phyloP scores from a whole-genome alignment of 2,329 filamentous ascomycete genomes.

The Botrytis galanthina region DNA sequence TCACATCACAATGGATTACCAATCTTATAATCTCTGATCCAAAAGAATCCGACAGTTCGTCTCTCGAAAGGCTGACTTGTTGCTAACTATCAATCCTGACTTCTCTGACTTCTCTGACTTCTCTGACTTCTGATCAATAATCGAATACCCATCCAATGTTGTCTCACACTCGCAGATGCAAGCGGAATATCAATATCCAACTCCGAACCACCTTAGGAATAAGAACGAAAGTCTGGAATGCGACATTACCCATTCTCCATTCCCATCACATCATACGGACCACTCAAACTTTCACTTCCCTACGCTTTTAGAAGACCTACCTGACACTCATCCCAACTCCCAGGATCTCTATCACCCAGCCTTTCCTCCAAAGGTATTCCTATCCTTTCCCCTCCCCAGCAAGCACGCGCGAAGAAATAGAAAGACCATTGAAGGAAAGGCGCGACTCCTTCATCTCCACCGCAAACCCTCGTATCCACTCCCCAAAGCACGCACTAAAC shows the following conservation, averaged over 20 bases:
- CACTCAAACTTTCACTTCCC: background rate
- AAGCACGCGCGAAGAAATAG: background rate
- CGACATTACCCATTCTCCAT: background rate
- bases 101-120: background rate
- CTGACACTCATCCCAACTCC: background rate
- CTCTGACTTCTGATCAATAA: too few species aligned
- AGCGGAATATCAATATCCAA: background rate
- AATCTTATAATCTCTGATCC: background rate
- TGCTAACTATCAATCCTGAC: background rate
- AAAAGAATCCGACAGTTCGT: background rate
- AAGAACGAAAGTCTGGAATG: background rate
- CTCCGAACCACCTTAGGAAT: background rate
- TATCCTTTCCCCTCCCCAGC: background rate
- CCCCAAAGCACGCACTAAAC: conserved; percentile 7
- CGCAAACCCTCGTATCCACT: background rate
- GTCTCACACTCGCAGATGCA: background rate
- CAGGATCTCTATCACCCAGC: background rate
- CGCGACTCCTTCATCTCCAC: background rate
- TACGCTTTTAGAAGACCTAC: background rate
- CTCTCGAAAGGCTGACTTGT: background rate
- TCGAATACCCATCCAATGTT: too few species aligned
- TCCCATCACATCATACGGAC: background rate
- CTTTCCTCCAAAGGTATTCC: conserved; percentile 8
- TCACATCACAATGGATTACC: background rate
- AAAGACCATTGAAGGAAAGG: background rate